Evolutionary conservation across 2,329 filamentous ascomycete genomes (phyloP), one percentile per base, ranked within the genome.

Genomic region (Tricladium varicosporioides): DNA sequence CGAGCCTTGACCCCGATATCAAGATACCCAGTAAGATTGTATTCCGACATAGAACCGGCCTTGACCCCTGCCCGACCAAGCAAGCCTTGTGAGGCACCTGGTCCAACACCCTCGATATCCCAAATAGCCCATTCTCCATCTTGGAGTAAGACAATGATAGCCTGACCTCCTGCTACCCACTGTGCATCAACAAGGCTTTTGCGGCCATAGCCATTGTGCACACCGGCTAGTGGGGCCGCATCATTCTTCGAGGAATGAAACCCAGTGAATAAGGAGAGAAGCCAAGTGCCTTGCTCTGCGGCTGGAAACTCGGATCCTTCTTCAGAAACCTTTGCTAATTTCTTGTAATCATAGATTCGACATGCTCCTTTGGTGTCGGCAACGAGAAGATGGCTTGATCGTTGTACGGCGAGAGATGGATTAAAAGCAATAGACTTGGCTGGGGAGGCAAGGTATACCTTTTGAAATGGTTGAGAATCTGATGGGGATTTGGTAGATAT

Each of bases 101-200:
- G 80, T 42, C 79, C 80, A 31, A 76, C 76, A 7, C 83, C 81
- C 60, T 86, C 82, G 46, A 87, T 76, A 63, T 87, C 84, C 84
- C 84, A 87, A 33, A 87, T 80, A 13, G 83, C 85, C 85, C 85
- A 87, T 67, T 84, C 83, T 5, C 84, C 85, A 63, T 87, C 85
- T 1, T 80, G 80, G 2, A 87, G 73, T 2, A 87, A 73, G 1
- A 77, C 75, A 43, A 87, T 72, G 27, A 87, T 73, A 5, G 84
- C 84, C 48, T 80, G 77, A 9, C 85, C 85, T 57, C 80, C 79
- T 1, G 79, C 75, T 48, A 87, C 79, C 85, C 85, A 87, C 5
- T 79, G 77, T 1, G 84, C 82, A 49, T 83, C 83, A 13, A 87
- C 69, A n/a, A 87, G 78, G 0, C 79, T 79, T 63, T 86, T 88